A percentile compares a stretch with the other conserved stretches of the same genome.
Conservation (phyloP, 163 green algal species). For the Scenedesmus sp. region DNA sequence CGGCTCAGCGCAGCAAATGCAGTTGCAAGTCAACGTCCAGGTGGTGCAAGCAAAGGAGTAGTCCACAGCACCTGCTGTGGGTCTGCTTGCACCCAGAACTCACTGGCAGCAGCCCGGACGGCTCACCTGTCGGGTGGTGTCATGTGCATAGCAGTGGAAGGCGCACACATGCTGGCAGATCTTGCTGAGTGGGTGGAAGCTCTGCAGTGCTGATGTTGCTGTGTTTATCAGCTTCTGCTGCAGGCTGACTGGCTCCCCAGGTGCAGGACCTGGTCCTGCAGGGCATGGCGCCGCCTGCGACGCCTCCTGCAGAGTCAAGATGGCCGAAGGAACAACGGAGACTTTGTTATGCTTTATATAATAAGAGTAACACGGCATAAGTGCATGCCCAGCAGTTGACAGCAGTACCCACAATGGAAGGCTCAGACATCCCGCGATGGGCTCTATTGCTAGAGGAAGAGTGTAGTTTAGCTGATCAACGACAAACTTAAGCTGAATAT, state of each 20-base stretch:
- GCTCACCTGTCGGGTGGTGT: conserved; percentile 74
- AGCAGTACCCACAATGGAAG: not conserved
- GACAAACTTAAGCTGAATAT: not conserved
- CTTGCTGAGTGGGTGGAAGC: conserved; percentile 67
- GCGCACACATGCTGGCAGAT: conserved; percentile 84
- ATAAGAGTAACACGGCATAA: no score
- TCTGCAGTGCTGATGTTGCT: conserved; percentile 63
- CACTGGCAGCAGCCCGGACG: not conserved
- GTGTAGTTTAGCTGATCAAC: not conserved
- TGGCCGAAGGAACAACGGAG: no score
- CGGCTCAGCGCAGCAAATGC: no score
- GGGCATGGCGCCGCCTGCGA: conserved; percentile 11
- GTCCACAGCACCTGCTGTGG: not conserved
- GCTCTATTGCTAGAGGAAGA: not conserved
- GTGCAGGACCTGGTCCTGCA: conserved; percentile 5
- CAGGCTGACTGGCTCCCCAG: conserved; percentile 23
- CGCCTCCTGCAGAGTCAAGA: conserved; percentile 7
- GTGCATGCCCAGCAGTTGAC: no score
- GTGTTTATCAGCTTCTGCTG: conserved; percentile 55
- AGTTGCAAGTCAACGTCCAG: no score
- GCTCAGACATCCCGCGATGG: not conserved
- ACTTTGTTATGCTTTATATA: no score
- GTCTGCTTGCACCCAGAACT: not conserved
- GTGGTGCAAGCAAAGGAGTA: not conserved
- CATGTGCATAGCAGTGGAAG: conserved; percentile 84